A percentile compares a stretch with the other conserved stretches of the same genome.
Evolutionary conservation across 192 early-diverging fungal species (phyloP).

Genomic region (Pilaira anomala): DNA sequence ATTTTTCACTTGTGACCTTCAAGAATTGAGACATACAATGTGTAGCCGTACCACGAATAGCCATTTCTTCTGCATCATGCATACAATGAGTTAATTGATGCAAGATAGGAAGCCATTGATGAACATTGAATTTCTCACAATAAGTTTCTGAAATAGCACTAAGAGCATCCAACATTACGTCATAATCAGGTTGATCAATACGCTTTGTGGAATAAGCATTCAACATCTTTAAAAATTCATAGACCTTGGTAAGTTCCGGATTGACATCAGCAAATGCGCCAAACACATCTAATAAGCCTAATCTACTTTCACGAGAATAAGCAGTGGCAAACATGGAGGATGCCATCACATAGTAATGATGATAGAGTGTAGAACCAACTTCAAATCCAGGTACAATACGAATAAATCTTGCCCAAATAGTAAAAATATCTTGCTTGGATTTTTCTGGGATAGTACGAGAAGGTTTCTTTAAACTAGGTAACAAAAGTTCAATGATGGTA

Average conservation of each 20-base stretch:
- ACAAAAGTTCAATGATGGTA: conserved; percentile 71
- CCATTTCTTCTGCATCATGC: conserved; percentile 82
- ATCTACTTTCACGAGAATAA: conserved; percentile 59
- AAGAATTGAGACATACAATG: conserved; percentile 74
- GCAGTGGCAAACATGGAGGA: conserved; percentile 72
- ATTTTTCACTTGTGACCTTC: conserved; percentile 41
- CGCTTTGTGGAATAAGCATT: conserved; percentile 74
- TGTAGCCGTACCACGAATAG: conserved; percentile 79
- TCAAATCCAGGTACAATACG: conserved; percentile 62
- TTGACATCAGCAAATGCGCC: conserved; percentile 62
- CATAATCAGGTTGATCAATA: conserved; percentile 88
- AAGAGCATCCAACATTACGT: conserved; percentile 76
- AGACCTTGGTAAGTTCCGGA: conserved; percentile 45
- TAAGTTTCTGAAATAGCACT: conserved; percentile 65
- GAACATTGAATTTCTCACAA: conserved; percentile 58
- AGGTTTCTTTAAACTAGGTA: conserved; percentile 78
- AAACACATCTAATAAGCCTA: conserved; percentile 61
- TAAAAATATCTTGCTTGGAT: conserved; percentile 81
- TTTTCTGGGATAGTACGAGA: conserved; percentile 68
- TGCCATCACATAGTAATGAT: conserved; percentile 61
- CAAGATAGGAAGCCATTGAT: conserved; percentile 87
- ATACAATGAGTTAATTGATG: conserved; percentile 83
- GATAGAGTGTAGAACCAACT: conserved; percentile 38
- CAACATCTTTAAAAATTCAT: conserved; percentile 62
- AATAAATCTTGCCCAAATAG: conserved; percentile 76